Evolutionary conservation across 2,329 filamentous ascomycete genomes (phyloP), one percentile per base, ranked within the genome.

Genomic region (Scortechinia acanthostroma): DNA sequence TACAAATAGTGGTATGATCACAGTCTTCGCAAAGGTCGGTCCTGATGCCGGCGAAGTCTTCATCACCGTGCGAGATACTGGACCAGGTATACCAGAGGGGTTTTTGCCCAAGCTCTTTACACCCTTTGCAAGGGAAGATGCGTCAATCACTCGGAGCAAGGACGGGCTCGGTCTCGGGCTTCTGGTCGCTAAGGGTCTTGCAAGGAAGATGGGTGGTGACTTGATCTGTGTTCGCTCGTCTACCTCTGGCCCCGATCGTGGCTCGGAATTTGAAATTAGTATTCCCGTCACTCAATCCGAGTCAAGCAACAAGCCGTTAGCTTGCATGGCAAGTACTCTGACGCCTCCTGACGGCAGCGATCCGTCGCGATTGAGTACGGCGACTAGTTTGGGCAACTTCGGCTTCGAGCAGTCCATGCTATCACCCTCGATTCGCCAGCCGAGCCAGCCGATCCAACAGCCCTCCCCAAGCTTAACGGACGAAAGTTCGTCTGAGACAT

Each of bases 61-160:
- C 30, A 74, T 83, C 56, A 75, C 66, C 46, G 66, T 83, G 45
- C 65, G 66, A 17, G 80, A 83, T 55, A 79, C 77, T 15, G 80
- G 80, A 13, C 72, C 74, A 21, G 80, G 80, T 3, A 84, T 84
- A 23, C 78, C 78, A 0, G 68, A 71, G 35, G 74, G 71, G 2
- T 84, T 83, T 53, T 56, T 82, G 40, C 79, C 80, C 0, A 76
- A 74, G 43, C 65, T 84, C 1, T 83, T 83, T 64, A 80, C 80
- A 50, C 71, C 80, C 0, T 84, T 83, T 56, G 74, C 80, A 15
- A 68, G 77, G 47, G 75, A 82, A 55, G 78, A 84, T 55, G 71
- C 74, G 45, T 81, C 79, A 2, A 73, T 76, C 10, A 83, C 79
- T 2, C 66, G 80, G 28, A 74, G 74, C 48, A 80, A 75, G 55